Evolutionary conservation across 2,329 filamentous ascomycete species (phyloP).

Genomic region (Escovopsis sp.): DNA sequence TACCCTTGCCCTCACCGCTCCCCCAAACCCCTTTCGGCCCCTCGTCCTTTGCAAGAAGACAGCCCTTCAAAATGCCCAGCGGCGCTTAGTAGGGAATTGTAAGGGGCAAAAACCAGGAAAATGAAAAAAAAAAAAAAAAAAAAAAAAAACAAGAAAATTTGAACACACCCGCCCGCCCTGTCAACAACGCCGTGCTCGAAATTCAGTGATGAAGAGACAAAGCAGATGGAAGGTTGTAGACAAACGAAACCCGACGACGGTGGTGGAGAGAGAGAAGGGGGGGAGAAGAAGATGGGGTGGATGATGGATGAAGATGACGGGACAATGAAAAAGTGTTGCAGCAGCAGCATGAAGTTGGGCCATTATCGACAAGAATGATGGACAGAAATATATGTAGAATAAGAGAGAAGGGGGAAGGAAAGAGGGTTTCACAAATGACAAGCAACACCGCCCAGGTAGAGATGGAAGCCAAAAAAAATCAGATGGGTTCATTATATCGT

Average conservation of each 20-base stretch:
- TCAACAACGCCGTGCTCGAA: constrained; percentile 1
- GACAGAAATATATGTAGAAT: not conserved
- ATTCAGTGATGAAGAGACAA: not conserved
- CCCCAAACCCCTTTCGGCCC: no score
- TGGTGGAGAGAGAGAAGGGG: not conserved
- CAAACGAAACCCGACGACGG: not conserved
- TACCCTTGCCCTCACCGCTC: no score
- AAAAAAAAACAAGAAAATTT: no score
- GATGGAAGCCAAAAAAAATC: not conserved
- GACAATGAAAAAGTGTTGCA: not conserved
- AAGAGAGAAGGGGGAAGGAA: no score
- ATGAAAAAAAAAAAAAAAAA: no score
- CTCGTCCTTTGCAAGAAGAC: no score
- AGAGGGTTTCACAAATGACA: no score
- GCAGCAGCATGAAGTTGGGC: not conserved
- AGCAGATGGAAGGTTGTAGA: not conserved
- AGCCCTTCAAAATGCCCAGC: not conserved
- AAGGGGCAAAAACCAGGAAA: no score
- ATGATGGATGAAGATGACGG: no score
- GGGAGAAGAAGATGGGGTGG: not conserved
- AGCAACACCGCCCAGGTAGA: not conserved
- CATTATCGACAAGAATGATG: constrained; percentile 1
- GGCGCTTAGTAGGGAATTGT: not conserved
- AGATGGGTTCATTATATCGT: constrained; percentile 1
- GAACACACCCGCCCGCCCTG: not conserved